phyloP scores from a whole-genome alignment of 495 filamentous ascomycete genomes.

The Pseudomonodictys pantanalensis region DNA sequence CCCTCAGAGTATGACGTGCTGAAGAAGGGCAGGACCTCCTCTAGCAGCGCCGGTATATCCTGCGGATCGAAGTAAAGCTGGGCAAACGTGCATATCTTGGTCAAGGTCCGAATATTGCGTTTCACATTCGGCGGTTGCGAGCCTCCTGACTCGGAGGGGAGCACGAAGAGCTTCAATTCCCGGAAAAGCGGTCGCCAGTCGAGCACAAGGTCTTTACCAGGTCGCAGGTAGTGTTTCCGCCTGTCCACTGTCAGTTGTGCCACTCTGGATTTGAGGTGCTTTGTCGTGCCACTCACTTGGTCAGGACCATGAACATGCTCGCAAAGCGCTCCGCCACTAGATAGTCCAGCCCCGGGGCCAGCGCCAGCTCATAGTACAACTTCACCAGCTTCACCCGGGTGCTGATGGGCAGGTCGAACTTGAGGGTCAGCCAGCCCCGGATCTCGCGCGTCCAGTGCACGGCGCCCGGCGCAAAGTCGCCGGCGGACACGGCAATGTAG shows the following conservation, averaged over 20 bases:
- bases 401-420: conserved; percentile 87
- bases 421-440: conserved; percentile 88
- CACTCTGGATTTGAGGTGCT: background rate
- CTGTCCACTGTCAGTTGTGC: conserved; percentile 48
- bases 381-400: conserved; percentile 79
- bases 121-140: conserved; percentile 59
- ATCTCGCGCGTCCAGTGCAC: conserved; percentile 97
- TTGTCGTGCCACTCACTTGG: conserved; percentile 61
- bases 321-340: conserved; percentile 83
- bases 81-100: conserved; percentile 83
- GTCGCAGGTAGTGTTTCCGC: conserved; percentile 91
- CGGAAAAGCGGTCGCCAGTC: conserved; percentile 93
- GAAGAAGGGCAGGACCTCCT: conserved; percentile 93
- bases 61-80: conserved; percentile 89
- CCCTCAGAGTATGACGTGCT: conserved; percentile 86
- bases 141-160: conserved; percentile 72
- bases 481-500: conserved; percentile 83
- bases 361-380: conserved; percentile 89
- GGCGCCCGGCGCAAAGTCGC: conserved; percentile 90
- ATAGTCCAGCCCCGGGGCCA: conserved; percentile 85
- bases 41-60: conserved; percentile 81
- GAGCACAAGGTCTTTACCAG: conserved; percentile 79
- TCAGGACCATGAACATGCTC: conserved; percentile 92
- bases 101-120: conserved; percentile 69
- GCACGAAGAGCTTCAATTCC: conserved; percentile 81